A percentile compares a stretch with the other conserved stretches of the same genome.
Conservation (phyloP, 2,329 filamentous ascomycete species). For the Seiridium cupressi region DNA sequence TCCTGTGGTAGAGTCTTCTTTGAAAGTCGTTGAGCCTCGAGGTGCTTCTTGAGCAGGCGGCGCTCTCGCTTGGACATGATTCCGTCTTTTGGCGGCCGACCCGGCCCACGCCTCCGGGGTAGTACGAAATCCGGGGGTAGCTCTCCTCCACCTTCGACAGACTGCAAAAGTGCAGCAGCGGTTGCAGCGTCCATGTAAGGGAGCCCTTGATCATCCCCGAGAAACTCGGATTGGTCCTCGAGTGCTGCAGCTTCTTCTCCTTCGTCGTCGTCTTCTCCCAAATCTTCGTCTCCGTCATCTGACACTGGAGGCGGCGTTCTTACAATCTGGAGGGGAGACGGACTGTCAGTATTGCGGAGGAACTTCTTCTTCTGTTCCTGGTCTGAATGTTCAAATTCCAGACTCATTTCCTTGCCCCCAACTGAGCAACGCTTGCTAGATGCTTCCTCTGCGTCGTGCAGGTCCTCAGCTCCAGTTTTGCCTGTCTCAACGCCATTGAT, state of each 20-base stretch:
- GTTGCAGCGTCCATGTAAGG: background rate
- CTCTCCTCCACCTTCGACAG: conserved; percentile 5
- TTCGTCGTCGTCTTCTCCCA: conserved; percentile 21
- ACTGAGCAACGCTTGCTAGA: conserved; percentile 49
- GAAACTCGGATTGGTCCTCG: conserved; percentile 13
- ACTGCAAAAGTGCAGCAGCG: conserved; percentile 9
- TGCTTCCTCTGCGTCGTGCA: conserved; percentile 44
- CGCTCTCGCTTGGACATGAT: conserved; percentile 79
- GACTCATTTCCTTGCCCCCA: conserved; percentile 69
- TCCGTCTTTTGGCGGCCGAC: conserved; percentile 79
- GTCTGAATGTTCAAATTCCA: conserved; percentile 66
- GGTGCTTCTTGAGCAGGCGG: conserved; percentile 59
- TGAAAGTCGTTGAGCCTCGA: conserved; percentile 41
- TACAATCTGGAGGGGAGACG: conserved; percentile 43
- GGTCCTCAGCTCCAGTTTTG: conserved; percentile 57
- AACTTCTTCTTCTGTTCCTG: conserved; percentile 40
- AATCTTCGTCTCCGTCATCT: conserved; percentile 36
- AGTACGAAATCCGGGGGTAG: conserved; percentile 30
- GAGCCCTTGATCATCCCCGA: conserved; percentile 12
- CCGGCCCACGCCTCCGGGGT: conserved; percentile 69
- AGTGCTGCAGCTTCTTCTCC: conserved; percentile 14
- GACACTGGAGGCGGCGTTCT: conserved; percentile 32
- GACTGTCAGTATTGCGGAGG: conserved; percentile 52
- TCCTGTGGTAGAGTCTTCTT: conserved; percentile 50
- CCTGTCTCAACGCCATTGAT: conserved; percentile 63